phyloP scores from a whole-genome alignment of 148 eudicot genomes.

The Vaccinium myrtillus region DNA sequence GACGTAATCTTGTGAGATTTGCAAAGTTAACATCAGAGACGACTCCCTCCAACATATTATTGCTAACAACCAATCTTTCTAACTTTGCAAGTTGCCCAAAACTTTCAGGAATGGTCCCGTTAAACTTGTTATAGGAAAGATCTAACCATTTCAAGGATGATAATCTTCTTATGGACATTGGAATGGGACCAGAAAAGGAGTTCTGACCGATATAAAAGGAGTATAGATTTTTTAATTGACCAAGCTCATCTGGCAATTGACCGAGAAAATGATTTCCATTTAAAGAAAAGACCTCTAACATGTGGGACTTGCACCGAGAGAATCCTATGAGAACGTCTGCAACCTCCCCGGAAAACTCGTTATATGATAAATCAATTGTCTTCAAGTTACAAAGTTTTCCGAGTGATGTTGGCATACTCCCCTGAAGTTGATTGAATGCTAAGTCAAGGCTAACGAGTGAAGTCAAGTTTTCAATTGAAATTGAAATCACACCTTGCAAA shows the following conservation, averaged over 20 bases:
- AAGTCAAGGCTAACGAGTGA: slow-evolving; percentile 18
- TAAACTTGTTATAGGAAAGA: slow-evolving; percentile 11
- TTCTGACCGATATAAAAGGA: not conserved
- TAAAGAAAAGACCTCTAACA: not conserved
- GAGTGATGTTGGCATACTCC: too few relatives aligned
- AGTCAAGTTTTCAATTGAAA: slow-evolving; percentile 12
- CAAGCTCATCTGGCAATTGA: slow-evolving; percentile 11
- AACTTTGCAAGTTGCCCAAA: slow-evolving; percentile 23
- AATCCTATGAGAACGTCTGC: too few relatives aligned
- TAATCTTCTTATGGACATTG: slow-evolving; percentile 8
- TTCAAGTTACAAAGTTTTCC: not conserved
- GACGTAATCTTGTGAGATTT: slow-evolving; percentile 12
- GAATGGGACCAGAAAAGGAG: slow-evolving; percentile 13
- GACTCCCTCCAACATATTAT: slow-evolving; percentile 18
- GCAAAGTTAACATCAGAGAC: slow-evolving; percentile 22
- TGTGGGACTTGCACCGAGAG: too few relatives aligned
- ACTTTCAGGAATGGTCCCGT: slow-evolving; percentile 17
- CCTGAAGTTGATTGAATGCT: too few relatives aligned
- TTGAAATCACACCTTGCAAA: slow-evolving; percentile 11
- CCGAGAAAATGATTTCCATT: not conserved
- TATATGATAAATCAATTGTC: not conserved
- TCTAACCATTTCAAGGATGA: not conserved
- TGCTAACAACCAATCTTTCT: not conserved
- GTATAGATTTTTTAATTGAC: not conserved
- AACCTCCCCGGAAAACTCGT: not conserved